These are phyloP conservation scores for Pseudogymnoascus sp. DNA, from an alignment of 2,329 filamentous ascomycete genomes.

Conservation along the genomic window DNA sequence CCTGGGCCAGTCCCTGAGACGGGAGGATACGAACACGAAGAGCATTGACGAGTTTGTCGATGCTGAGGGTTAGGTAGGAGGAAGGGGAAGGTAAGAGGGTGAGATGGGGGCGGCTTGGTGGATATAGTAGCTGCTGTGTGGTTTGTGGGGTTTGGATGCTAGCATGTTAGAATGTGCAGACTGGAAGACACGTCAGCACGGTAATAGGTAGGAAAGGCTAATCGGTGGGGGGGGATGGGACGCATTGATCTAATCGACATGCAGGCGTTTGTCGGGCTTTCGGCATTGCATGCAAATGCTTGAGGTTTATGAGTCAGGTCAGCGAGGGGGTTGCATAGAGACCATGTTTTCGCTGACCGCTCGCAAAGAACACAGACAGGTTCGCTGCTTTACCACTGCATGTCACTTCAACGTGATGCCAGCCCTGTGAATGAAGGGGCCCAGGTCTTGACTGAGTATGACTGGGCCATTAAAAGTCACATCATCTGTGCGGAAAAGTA, in stretches of 20 bases:
- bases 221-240: background rate
- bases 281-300: slow-evolving; percentile 8
- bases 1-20: slow-evolving; percentile 42
- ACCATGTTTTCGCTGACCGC: background rate
- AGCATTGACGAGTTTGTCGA: slow-evolving; percentile 29
- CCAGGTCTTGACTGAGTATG: background rate
- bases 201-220: slow-evolving; percentile 2
- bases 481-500: slow-evolving; percentile 8
- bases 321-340: background rate
- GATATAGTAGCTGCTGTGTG: background rate
- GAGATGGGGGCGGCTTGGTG: background rate
- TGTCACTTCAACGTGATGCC: slow-evolving; percentile 8
- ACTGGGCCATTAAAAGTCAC: background rate
- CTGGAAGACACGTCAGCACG: background rate
- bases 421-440: background rate
- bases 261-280: slow-evolving; percentile 6
- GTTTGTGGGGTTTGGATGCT: background rate
- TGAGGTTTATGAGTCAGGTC: background rate
- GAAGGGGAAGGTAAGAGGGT: background rate
- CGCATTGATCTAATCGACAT: slow-evolving; percentile 6
- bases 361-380: slow-evolving; percentile 7
- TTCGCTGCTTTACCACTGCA: slow-evolving; percentile 6
- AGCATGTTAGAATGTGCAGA: slow-evolving; percentile 4
- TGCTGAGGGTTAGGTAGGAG: slow-evolving; percentile 21
- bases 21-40: slow-evolving; percentile 12